Conservation (phyloP, 768 basidiomycete species). For the Tulasnella sp. region DNA sequence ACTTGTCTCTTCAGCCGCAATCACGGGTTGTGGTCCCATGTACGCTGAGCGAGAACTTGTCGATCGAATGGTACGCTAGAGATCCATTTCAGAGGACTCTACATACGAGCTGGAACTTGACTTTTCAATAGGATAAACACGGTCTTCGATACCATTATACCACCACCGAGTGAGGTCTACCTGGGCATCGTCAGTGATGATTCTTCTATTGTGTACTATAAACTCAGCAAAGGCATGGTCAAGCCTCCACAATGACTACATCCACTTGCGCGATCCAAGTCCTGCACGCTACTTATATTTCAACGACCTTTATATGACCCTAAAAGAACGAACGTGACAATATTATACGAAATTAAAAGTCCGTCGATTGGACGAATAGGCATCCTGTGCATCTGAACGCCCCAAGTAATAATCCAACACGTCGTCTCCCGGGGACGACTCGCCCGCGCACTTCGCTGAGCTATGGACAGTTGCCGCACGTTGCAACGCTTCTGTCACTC, state of each 20-base stretch:
- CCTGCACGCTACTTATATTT: no score
- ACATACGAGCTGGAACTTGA: not conserved
- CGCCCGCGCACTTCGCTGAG: not conserved
- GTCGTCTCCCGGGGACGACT: not conserved
- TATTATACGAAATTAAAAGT: slow-evolving; percentile 12
- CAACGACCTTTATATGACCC: not conserved
- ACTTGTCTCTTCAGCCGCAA: slow-evolving; percentile 41
- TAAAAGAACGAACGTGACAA: not conserved
- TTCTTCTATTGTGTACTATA: slow-evolving; percentile 84
- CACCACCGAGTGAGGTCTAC: slow-evolving; percentile 55
- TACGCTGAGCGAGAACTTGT: slow-evolving; percentile 65
- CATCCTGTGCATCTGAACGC: not conserved
- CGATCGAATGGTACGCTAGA: slow-evolving; percentile 58
- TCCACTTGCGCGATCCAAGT: no score
- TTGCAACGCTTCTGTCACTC: not conserved
- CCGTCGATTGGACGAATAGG: not conserved
- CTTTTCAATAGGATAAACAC: slow-evolving; percentile 54
- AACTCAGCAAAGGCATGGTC: slow-evolving; percentile 73
- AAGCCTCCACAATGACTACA: slow-evolving; percentile 54
- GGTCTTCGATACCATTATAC: slow-evolving; percentile 58
- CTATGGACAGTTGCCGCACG: slow-evolving; percentile 1
- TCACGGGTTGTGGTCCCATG: slow-evolving; percentile 65
- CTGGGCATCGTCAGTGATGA: slow-evolving; percentile 76
- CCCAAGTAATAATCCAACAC: slow-evolving; percentile 24
- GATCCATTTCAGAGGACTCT: not conserved